Evolutionary conservation across 1,139 yeast species (phyloP), one percentile per base, ranked within the genome.

Genomic region (Trichomonascaceae sp.): DNA sequence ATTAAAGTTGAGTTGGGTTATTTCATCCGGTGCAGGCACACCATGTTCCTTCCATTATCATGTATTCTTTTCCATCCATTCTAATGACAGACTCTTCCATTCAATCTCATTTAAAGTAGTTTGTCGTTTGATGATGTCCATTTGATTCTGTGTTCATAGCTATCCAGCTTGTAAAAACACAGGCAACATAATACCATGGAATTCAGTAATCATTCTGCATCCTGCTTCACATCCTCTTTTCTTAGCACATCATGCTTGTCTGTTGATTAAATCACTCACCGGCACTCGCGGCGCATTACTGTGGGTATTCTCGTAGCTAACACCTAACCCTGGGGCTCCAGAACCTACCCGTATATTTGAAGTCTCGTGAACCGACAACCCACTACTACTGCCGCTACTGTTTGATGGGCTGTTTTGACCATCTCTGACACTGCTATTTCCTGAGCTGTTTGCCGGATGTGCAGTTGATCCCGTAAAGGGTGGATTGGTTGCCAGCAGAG

Each of bases 211-310:
- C 17, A 36, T 5, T 6, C 13, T 17, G 17, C 17, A 3, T n/a
- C 41, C 17, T 36, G 2, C 15, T 36, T n/a, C 15, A 5, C 10
- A 32, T n/a, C n/a, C 24, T 36, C 17, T 36, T 17, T 2, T 2
- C 2, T 27, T 6, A 27, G 17, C 41, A 13, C n/a, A 45, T 20
- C 6, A 27, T 19, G 41, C 45, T 19, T 49, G 49, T 38, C 60
- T 56, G 39, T 58, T 58, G 36, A 58, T 58, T 41, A 58, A 52
- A 53, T 57, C 59, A 24, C 55, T 57, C 24, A 58, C 61, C 18
- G 61, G 49, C 9, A 58, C 58, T 43, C 60, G 50, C 19, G 59
- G 55, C 10, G 55, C 54, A 18, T 44, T 51, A 30, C 15, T 43
- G 48, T n/a, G 54, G 41, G 41, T 51, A 47, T 45, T 51, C 49